These are phyloP conservation scores for Guyanaporus albipodus DNA, from an alignment of 768 basidiomycete species.

Conservation along the genomic window DNA sequence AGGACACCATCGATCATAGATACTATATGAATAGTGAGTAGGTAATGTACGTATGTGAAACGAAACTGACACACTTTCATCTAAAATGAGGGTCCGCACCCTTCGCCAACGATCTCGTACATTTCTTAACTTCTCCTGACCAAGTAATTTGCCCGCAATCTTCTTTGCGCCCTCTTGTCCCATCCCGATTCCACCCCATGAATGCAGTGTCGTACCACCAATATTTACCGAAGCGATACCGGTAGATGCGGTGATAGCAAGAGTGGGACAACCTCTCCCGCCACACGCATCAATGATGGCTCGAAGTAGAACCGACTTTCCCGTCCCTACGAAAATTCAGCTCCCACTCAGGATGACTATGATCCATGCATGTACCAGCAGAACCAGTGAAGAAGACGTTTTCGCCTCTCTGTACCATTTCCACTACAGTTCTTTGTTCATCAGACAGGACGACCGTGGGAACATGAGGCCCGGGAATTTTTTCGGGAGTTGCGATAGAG, in stretches of 20 bases:
- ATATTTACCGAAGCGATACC: constrained; percentile 82
- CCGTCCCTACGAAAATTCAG: constrained; percentile 49
- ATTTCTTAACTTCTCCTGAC: constrained; percentile 34
- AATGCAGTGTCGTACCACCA: constrained; percentile 76
- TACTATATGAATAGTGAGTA: constrained; percentile 41
- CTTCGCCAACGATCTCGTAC: constrained; percentile 60
- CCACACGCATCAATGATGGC: constrained; percentile 60
- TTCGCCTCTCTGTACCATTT: constrained; percentile 51
- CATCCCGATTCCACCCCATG: constrained; percentile 78
- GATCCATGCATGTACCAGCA: constrained; percentile 44
- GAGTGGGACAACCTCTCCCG: constrained; percentile 28
- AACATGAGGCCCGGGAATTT: not conserved
- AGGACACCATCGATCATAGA: constrained; percentile 84
- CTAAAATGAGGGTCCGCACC: constrained; percentile 69
- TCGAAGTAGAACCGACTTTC: constrained; percentile 78
- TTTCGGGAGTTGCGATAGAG: not conserved
- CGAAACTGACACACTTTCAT: constrained; percentile 60
- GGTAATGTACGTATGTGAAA: not conserved
- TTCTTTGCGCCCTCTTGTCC: constrained; percentile 54
- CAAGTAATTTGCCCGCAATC: constrained; percentile 52
- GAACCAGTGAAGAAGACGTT: constrained; percentile 87
- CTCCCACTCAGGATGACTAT: not conserved
- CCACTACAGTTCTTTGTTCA: constrained; percentile 49
- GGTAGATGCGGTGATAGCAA: constrained; percentile 80
- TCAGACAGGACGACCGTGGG: constrained; percentile 40